Base-by-base conservation (phyloP, 768 basidiomycete genomes). In the Chalciporus chontae region DNA sequence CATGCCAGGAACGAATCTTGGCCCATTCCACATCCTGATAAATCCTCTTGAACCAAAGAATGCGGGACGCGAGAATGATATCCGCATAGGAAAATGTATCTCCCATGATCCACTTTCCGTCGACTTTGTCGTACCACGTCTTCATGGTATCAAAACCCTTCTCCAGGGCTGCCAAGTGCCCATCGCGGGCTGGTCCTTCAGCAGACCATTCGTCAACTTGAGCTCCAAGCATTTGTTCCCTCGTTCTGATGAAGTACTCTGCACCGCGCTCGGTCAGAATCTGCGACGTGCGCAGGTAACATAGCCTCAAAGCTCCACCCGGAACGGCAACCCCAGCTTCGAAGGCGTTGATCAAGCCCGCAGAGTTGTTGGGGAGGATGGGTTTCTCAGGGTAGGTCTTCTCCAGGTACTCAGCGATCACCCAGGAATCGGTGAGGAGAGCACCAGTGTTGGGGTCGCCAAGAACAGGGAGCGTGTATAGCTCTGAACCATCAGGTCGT, bases 131-230 rank as follows among this genome's bases (percentile, higher is more conserved):
- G 17, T 64, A 63, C 55, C 57, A 63, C 21, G 8, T 47, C 40
- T 59, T 58, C 10, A 40, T 43, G 1, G 47, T 47, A 23, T 40
- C 26, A 40, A 48, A 53, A 8, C 13, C n/a, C 40, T 56, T 54
- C 53, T 69, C 57, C 0, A 59, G 38, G 34, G 23, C 32, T n/a
- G 14, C 40, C 67, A 59, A 71, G 37, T 69, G 64, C 9, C 44
- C 65, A 6, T 62, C 62, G 14, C 68, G 57, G 42, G 51, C 60
- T 10, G 71, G 68, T 5, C 71, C 70, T 39, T 60, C 64, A 0
- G 73, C 71, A 6, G 62, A 61, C 27, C 76, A 52, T 27, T 75
- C 68, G 21, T 77, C 74, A 44, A 81, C 51, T 13, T 61, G 58
- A 38, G 52, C 62, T 5, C 72, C 73, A 40, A 71, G 63, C 3